These are phyloP conservation scores for Pichia rugopelliculosa DNA, from an alignment of 805 yeast genomes.

Conservation along the genomic window DNA sequence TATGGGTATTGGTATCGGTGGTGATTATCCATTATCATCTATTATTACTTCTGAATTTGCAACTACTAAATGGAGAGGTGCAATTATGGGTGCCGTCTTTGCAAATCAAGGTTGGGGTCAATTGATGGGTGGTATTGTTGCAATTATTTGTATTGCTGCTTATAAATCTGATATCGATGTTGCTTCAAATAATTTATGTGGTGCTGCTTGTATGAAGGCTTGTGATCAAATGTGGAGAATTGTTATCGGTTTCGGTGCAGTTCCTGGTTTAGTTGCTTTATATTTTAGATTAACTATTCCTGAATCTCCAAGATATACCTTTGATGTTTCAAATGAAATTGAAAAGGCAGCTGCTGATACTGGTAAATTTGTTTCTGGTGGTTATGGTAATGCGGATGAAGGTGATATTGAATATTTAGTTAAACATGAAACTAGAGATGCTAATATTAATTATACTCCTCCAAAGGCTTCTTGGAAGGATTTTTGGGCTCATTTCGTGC, in stretches of 20 bases:
- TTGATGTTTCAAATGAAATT: slow-evolving; percentile 61
- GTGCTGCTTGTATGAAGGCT: slow-evolving; percentile 59
- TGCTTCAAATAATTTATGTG: slow-evolving; percentile 53
- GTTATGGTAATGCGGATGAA: slow-evolving; percentile 41
- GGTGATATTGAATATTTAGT: slow-evolving; percentile 38
- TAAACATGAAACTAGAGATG: slow-evolving; percentile 38
- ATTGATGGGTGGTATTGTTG: slow-evolving; percentile 77
- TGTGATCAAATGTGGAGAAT: slow-evolving; percentile 95
- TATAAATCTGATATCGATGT: slow-evolving; percentile 61
- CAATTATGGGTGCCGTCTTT: slow-evolving; percentile 92
- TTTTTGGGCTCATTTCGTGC: slow-evolving; percentile 63
- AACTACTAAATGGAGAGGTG: slow-evolving; percentile 96
- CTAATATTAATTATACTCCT: slow-evolving; percentile 34
- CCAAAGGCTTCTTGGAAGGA: slow-evolving; percentile 79
- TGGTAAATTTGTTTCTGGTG: slow-evolving; percentile 43
- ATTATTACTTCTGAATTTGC: slow-evolving; percentile 88
- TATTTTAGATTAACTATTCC: slow-evolving; percentile 92
- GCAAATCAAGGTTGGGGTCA: slow-evolving; percentile 98
- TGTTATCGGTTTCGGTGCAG: slow-evolving; percentile 80
- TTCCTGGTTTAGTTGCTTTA: slow-evolving; percentile 78
- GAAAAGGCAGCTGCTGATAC: slow-evolving; percentile 51
- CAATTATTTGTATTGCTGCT: slow-evolving; percentile 67
- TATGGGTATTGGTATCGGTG: slow-evolving; percentile 96
- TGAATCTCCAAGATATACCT: slow-evolving; percentile 87
- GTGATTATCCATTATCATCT: slow-evolving; percentile 93